Percentiles rank a stretch among this genome's conserved stretches.
phyloP scores from a whole-genome alignment of 495 filamentous ascomycete species.

The Apodospora peruviana region DNA sequence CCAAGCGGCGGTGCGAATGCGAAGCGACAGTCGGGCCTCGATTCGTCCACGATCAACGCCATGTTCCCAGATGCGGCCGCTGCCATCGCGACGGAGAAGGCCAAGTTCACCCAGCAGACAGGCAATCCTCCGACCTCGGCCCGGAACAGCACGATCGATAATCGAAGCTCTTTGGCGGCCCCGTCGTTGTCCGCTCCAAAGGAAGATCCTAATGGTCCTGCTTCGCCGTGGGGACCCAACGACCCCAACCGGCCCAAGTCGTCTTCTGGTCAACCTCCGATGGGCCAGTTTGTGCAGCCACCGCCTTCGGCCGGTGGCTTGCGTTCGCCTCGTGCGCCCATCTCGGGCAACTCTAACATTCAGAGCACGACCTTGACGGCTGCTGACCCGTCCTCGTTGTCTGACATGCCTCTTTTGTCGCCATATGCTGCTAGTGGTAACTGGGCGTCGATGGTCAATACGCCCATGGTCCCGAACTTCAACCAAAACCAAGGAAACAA shows the following conservation, averaged over 20 bases:
- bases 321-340: constrained; percentile 72
- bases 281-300: constrained; percentile 94
- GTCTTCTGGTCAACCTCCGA: constrained; percentile 75
- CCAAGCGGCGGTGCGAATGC: constrained; percentile 60
- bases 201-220: constrained; percentile 48
- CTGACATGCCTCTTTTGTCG: constrained; percentile 78
- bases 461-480: constrained; percentile 89
- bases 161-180: constrained; percentile 71
- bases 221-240: constrained; percentile 71
- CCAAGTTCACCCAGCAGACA: constrained; percentile 90
- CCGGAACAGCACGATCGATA: constrained; percentile 82
- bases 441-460: constrained; percentile 99
- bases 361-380: constrained; percentile 79
- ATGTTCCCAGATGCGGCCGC: constrained; percentile 99
- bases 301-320: constrained; percentile 73
- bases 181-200: constrained; percentile 67
- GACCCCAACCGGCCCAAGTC: constrained; percentile 77
- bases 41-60: constrained; percentile 89
- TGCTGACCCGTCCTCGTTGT: constrained; percentile 56
- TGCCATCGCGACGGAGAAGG: constrained; percentile 95
- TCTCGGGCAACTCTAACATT: constrained; percentile 60
- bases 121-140: constrained; percentile 86
- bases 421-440: constrained; percentile 84
- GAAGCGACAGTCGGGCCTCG: constrained; percentile 88
- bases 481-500: constrained; percentile 49